Evolutionary conservation across 805 yeast genomes (phyloP).

Genomic region (Lipomyces mesembrius): DNA sequence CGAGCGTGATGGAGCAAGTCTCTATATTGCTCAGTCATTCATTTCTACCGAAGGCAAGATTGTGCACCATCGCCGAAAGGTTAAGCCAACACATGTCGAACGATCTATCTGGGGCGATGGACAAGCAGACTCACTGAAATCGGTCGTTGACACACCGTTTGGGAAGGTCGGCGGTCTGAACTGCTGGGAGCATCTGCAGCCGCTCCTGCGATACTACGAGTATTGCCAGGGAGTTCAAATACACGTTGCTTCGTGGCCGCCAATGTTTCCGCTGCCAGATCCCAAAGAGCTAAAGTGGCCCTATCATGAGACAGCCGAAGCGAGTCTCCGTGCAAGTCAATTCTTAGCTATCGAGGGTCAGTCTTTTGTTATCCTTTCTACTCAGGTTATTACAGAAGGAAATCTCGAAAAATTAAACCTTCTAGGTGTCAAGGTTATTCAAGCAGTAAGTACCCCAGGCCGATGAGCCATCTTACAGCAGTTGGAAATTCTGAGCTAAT

Average conservation of each 20-base stretch:
- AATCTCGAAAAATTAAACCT: slow-evolving; percentile 1
- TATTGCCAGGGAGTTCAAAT: slow-evolving; percentile 2
- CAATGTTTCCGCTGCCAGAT: slow-evolving; percentile 3
- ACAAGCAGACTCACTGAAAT: slow-evolving; percentile 2
- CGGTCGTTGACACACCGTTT: slow-evolving; percentile 1
- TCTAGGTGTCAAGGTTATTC: neutral
- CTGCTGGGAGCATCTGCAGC: slow-evolving; percentile 3
- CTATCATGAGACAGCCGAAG: neutral
- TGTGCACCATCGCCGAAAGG: slow-evolving; percentile 1
- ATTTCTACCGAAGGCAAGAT: slow-evolving; percentile 2
- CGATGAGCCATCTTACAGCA: neutral
- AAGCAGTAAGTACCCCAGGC: neutral
- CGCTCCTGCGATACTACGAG: slow-evolving; percentile 1
- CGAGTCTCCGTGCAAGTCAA: slow-evolving; percentile 3
- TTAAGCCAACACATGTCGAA: slow-evolving; percentile 1
- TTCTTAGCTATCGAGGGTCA: slow-evolving; percentile 1
- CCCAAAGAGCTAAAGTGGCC: slow-evolving; percentile 3
- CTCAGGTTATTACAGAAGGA: neutral
- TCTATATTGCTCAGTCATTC: neutral
- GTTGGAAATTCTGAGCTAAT: neutral
- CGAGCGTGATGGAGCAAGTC: slow-evolving; percentile 3
- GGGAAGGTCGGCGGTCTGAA: slow-evolving; percentile 3
- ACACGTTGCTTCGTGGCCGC: neutral
- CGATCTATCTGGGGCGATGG: slow-evolving; percentile 3
- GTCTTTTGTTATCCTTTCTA: slow-evolving; percentile 1